Conservation (phyloP, 345 rosid species). For the Eutrema japonicum region DNA sequence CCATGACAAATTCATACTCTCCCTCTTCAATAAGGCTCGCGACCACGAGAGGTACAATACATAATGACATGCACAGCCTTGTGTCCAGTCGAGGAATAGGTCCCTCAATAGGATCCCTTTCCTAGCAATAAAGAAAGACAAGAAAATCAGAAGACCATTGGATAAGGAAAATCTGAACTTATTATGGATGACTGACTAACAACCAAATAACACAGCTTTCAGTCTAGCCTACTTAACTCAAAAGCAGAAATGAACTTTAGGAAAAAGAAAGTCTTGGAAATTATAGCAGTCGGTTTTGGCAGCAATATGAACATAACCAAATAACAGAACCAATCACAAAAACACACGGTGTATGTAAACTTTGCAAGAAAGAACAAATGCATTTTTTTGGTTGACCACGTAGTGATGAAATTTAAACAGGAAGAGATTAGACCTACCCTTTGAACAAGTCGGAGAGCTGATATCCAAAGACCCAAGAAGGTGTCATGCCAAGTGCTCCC, state of each 20-base stretch:
- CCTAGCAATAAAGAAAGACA: slow-evolving; percentile 50
- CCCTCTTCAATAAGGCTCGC: slow-evolving; percentile 89
- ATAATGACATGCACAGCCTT: slow-evolving; percentile 82
- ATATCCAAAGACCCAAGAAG: slow-evolving; percentile 87
- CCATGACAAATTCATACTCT: slow-evolving; percentile 49
- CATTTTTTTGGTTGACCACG: slow-evolving; percentile 6
- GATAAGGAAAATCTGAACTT: neutral
- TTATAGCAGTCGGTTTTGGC: neutral
- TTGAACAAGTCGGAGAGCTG: slow-evolving; percentile 95
- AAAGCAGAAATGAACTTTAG: neutral
- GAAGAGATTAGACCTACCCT: slow-evolving; percentile 62
- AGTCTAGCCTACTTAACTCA: slow-evolving; percentile 9
- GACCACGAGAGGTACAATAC: slow-evolving; percentile 76
- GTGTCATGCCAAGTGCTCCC: slow-evolving; percentile 90
- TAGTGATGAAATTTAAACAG: slow-evolving; percentile 12
- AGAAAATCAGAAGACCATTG: slow-evolving; percentile 24
- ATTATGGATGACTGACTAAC: slow-evolving; percentile 23
- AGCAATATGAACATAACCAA: neutral
- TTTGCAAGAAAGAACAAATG: slow-evolving; percentile 15
- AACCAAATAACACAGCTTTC: neutral
- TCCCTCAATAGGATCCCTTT: slow-evolving; percentile 92
- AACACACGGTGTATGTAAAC: neutral
- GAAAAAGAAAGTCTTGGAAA: neutral
- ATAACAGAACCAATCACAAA: slow-evolving; percentile 8
- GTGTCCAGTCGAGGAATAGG: slow-evolving; percentile 89